Conservation (phyloP, 1,139 yeast genomes). For the Pichia inconspicua region DNA sequence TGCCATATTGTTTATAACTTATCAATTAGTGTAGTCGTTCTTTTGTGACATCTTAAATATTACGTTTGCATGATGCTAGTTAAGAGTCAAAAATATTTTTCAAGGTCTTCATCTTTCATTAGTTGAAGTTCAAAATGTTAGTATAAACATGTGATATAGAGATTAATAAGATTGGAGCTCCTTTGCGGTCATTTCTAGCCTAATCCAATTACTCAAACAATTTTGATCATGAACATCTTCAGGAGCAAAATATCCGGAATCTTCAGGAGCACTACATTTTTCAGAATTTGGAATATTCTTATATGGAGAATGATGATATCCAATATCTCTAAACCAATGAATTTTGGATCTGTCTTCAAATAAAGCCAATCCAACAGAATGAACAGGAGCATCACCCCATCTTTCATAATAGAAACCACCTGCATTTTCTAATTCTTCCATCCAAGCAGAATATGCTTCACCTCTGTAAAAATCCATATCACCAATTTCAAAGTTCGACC, state of each 20-base stretch:
- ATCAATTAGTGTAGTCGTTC: no score
- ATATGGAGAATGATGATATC: conserved; percentile 70
- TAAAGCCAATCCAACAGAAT: conserved; percentile 75
- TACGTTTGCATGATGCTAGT: no score
- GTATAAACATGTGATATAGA: background rate
- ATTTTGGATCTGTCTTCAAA: conserved; percentile 57
- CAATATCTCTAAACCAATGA: conserved; percentile 87
- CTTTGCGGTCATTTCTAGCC: conserved; percentile 44
- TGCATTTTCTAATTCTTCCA: conserved; percentile 53
- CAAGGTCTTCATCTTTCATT: no score
- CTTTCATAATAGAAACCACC: conserved; percentile 85
- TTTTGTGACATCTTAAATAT: no score
- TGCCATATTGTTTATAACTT: no score
- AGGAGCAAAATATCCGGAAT: conserved; percentile 39
- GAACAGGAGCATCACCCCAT: conserved; percentile 97
- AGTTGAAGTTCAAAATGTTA: background rate
- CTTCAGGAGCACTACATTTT: conserved; percentile 33
- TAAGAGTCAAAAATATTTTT: no score
- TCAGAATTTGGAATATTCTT: conserved; percentile 40
- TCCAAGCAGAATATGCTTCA: conserved; percentile 56
- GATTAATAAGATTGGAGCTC: conserved; percentile 27
- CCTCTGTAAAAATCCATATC: conserved; percentile 65
- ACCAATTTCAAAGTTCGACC: conserved; percentile 93
- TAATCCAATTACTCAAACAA: conserved; percentile 69
- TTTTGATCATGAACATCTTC: conserved; percentile 52